Evolutionary conservation across 2,329 filamentous ascomycete species (phyloP).

Genomic region (Neurospora sp.): DNA sequence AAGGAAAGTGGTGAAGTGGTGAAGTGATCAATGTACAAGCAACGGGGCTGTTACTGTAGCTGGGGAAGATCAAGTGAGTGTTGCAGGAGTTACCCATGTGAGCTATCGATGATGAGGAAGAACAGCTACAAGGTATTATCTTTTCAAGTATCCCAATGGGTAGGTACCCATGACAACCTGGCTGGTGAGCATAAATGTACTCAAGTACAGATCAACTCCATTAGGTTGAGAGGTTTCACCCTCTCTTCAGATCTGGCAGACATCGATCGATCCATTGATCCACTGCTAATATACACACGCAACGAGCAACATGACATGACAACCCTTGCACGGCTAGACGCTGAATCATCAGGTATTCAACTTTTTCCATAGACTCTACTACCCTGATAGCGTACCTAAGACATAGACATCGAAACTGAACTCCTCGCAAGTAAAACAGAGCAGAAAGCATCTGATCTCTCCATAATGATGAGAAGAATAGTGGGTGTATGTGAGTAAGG

Average conservation of each 20-base stretch:
- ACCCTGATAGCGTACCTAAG: background rate
- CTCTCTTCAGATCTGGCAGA: background rate
- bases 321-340: background rate
- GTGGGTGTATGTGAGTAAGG: background rate
- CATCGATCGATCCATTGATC: background rate
- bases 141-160: background rate
- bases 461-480: background rate
- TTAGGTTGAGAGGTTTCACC: background rate
- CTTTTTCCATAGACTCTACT: background rate
- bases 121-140: background rate
- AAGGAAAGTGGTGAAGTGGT: background rate
- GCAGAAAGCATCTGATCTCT: background rate
- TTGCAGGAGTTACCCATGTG: background rate
- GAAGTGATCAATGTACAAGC: background rate
- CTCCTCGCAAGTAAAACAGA: background rate
- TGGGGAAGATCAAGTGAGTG: background rate
- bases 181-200: background rate
- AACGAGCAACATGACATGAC: background rate
- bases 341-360: background rate
- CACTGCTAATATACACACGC: background rate
- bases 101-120: too few relatives aligned
- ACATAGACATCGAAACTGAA: background rate
- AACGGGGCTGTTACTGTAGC: background rate
- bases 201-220: background rate
- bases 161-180: background rate